Conservation (phyloP, 257 asterid species). For the Ballota nigra region DNA sequence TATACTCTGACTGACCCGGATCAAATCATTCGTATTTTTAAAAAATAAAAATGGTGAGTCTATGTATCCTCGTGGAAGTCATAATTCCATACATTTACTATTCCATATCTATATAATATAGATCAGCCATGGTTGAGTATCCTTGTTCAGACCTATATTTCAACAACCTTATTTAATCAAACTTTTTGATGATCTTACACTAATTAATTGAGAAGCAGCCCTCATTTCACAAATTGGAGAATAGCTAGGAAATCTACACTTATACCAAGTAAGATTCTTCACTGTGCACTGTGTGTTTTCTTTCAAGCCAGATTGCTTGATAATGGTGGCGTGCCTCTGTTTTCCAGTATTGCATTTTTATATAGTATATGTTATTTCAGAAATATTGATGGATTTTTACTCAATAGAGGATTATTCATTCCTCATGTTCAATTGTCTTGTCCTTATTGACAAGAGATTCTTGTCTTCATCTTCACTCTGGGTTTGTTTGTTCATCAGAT, state of each 20-base stretch:
- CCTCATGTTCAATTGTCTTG: neutral
- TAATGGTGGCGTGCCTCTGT: neutral
- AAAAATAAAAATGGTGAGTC: no score
- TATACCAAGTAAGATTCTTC: neutral
- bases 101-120: no score
- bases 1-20: no score
- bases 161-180: no score
- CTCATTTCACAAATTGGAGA: neutral
- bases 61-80: no score
- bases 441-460: neutral
- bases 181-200: neutral
- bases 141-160: no score
- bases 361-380: no score
- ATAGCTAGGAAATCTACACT: neutral
- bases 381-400: neutral
- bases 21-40: no score
- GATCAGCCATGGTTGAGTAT: no score
- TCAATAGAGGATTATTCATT: neutral
- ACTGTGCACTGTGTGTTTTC: neutral
- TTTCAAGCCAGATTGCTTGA: neutral
- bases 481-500: neutral
- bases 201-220: neutral
- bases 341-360: no score
- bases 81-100: no score
- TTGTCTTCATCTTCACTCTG: neutral